Conservation (phyloP, 371 early-diverging fungal species). For the Apophysomyces sp. region DNA sequence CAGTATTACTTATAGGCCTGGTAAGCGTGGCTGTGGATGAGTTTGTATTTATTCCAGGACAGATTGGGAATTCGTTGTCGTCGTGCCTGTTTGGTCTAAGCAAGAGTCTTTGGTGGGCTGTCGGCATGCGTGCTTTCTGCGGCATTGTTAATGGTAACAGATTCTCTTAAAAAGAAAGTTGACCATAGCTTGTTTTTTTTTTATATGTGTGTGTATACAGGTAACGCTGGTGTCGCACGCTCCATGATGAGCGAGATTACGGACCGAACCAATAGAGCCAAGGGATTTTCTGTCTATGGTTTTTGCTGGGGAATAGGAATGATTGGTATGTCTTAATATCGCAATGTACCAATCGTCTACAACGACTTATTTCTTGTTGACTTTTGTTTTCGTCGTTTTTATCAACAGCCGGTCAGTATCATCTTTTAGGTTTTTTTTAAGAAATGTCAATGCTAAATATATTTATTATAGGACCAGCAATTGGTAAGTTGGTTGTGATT, state of each 20-base stretch:
- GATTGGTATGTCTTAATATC: conserved; percentile 15
- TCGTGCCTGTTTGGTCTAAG: conserved; percentile 68
- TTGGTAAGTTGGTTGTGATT: not conserved
- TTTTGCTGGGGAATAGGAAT: conserved; percentile 47
- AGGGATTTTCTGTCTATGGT: conserved; percentile 53
- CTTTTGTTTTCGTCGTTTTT: not conserved
- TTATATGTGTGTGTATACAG: too few relatives aligned
- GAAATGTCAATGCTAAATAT: not conserved
- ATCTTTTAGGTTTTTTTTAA: not conserved
- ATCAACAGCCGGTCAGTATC: not conserved
- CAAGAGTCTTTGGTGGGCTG: conserved; percentile 53
- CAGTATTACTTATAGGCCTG: conserved; percentile 76
- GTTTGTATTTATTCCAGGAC: not conserved
- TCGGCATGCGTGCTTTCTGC: conserved; percentile 56
- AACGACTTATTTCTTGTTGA: not conserved
- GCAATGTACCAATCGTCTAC: too few relatives aligned
- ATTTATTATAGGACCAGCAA: not conserved
- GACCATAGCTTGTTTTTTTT: too few relatives aligned
- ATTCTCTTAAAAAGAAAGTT: not conserved
- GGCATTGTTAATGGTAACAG: conserved; percentile 66
- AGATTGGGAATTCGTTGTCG: conserved; percentile 58
- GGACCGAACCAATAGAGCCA: conserved; percentile 64
- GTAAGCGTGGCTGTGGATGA: not conserved
- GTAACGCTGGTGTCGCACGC: conserved; percentile 73
- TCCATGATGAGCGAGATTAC: conserved; percentile 79